phyloP scores from a whole-genome alignment of 306 rosid genomes.

The Gastrolobium bilobum region DNA sequence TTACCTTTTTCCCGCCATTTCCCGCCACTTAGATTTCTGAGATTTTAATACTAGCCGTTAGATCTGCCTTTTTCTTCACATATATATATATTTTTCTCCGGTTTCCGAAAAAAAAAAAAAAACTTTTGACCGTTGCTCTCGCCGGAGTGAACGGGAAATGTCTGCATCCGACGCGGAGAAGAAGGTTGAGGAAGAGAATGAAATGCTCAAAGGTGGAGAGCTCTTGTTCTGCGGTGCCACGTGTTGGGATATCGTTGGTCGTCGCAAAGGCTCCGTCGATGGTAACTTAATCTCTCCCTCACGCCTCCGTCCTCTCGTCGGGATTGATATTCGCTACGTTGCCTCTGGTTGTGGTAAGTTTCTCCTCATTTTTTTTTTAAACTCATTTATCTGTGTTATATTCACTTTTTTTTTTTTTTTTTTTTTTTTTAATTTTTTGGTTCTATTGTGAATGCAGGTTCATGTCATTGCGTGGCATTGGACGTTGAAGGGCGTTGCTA shows the following conservation, averaged over 20 bases:
- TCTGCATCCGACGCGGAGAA: conserved; percentile 73
- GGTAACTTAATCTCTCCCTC: conserved; percentile 88
- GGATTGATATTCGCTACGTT: conserved; percentile 76
- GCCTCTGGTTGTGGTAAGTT: conserved; percentile 88
- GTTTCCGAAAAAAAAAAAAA: neutral
- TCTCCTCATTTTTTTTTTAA: neutral
- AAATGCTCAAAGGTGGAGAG: conserved; percentile 72
- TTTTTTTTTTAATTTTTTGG: neutral
- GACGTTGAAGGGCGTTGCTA: conserved; percentile 97
- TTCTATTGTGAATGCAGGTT: conserved; percentile 62
- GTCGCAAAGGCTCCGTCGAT: conserved; percentile 76
- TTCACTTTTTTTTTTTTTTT: neutral
- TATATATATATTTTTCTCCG: neutral
- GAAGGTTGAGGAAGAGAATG: conserved; percentile 63
- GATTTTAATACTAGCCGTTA: conserved; percentile 79
- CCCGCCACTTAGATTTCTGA: conserved; percentile 37
- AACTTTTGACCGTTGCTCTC: conserved; percentile 54
- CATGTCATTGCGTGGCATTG: conserved; percentile 98
- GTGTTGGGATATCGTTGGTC: conserved; percentile 85
- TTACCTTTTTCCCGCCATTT: conserved; percentile 89
- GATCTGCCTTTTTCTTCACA: conserved; percentile 55
- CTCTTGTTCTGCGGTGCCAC: conserved; percentile 96
- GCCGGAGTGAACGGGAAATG: conserved; percentile 81
- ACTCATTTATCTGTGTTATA: neutral
- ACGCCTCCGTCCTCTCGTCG: conserved; percentile 89